Base-by-base conservation (phyloP, 805 yeast genomes). In the Candida glaebosa region DNA sequence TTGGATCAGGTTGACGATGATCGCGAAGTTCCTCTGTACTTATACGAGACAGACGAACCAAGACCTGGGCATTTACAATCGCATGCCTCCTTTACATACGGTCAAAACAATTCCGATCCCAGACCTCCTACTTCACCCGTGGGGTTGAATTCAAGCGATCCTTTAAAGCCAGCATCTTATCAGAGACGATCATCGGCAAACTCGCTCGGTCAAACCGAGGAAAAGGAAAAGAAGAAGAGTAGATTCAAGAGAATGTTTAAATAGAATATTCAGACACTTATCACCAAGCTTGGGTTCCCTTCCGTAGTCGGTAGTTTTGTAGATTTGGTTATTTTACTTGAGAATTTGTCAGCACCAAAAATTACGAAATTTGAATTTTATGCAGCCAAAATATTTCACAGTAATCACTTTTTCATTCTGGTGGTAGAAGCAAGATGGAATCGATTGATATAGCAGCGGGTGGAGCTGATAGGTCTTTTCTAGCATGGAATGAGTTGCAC, bases 191-290 rank as follows among this genome's bases (percentile, higher is more conserved):
- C 39, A 16, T 15, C 31, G 5, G 17, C n/a, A 10, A 34, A 34
- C 10, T 3, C 20, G 14, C 41, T n/a, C 5, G 19, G 25, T 28
- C 25, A 9, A 10, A 32, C 14, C 15, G 40, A 39, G 41, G 26
- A 37, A 31, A 37, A 60, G 26, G 68, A 70, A 36, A 69, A 68
- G 49, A 75, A 76, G 55, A 67, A 69, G 31, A 61, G 67, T 10
- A 74, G 71, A 46, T 67, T 78, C 42, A 69, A 72, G 40, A 71
- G 67, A 43, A 65, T 78, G 34, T 66, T 78, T 43, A 75, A 52
- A 41, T 60, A 52, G 38, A n/a, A 22, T 12, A 22, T 7, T 22
- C n/a, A 28, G n/a, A n/a, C n/a, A n/a, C n/a, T n/a, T n/a, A 18
- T 16, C n/a, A 37, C 19, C 32, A 26, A 37, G n/a, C 24, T 14